Evolutionary conservation across 139 green algal species (phyloP), one percentile per base, ranked within the genome.

Genomic region (Tetraselmis striata): DNA sequence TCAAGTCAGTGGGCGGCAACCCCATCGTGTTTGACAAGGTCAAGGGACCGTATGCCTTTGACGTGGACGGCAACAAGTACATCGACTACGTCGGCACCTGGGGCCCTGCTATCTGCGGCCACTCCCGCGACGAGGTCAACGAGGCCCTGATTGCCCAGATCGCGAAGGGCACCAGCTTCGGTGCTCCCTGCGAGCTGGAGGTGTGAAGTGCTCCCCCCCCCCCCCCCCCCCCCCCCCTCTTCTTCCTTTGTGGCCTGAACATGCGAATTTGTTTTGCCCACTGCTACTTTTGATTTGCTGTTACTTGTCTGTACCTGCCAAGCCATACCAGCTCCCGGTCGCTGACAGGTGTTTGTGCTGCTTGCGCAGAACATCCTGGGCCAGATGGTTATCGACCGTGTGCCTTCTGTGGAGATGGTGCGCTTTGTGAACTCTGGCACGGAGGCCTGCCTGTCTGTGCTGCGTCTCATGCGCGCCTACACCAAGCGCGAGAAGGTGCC

Each of bases 331-430:
- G n/a, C n/a, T n/a, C n/a, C n/a, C n/a, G n/a, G n/a, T n/a, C n/a
- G n/a, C n/a, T n/a, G n/a, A n/a, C n/a, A n/a, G n/a, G n/a, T n/a
- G n/a, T n/a, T 67, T 67, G 45, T 67, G 45, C 28, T 22, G 28
- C 25, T 79, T 1, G 24, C 80, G 74, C 90, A 96, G 93, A 99
- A 99, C 86, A 90, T 92, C 75, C 89, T 99, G 75, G 97, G 95
- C 59, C 94, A 98, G 92, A 92, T 95, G 89, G 97, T 99, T 23
- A 99, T 99, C 85, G 97, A 96, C 23, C 90, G 93, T 78, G 96
- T 99, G 78, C 97, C 97, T 26, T 95, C 81, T 30, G 93, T 99
- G 45, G 97, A 99, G 93, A 99, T 99, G 96, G 97, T 99, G 45
- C 94, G 97, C 77, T 99, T 99, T 82, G 93, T 96, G 32, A 97